Evolutionary conservation across 306 rosid species (phyloP).

Genomic region (Cotoneaster glaucophyllus): DNA sequence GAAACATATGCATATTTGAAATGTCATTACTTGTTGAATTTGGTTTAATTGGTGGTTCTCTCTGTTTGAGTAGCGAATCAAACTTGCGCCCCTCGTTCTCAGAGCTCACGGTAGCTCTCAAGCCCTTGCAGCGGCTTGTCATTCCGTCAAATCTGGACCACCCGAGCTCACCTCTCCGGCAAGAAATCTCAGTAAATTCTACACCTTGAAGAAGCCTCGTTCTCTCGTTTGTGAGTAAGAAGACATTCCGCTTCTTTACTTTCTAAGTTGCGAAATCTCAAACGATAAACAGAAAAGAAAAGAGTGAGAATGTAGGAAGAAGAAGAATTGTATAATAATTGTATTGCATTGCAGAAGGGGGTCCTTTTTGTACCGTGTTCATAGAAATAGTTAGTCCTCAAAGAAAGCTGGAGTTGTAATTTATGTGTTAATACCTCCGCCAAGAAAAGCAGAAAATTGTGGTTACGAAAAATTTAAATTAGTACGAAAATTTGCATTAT

Average conservation of each 20-base stretch:
- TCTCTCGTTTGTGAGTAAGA: constrained; percentile 54
- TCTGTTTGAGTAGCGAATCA: constrained; percentile 55
- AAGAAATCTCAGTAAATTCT: constrained; percentile 81
- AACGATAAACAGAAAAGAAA: not conserved
- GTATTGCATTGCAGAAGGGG: constrained; percentile 26
- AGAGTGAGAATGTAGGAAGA: constrained; percentile 11
- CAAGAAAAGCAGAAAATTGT: not conserved
- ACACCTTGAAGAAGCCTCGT: constrained; percentile 45
- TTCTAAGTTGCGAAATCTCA: not conserved
- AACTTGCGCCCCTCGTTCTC: constrained; percentile 89
- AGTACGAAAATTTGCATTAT: not conserved
- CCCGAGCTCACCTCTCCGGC: constrained; percentile 48
- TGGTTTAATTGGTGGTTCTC: not conserved
- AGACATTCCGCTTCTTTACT: constrained; percentile 19
- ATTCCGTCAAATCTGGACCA: constrained; percentile 63
- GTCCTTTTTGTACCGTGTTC: constrained; percentile 42
- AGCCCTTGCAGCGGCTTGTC: constrained; percentile 75
- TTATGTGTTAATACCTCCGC: constrained; percentile 2
- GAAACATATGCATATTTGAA: not conserved
- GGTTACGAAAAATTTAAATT: not conserved
- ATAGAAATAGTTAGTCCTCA: constrained; percentile 5
- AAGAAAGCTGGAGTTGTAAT: not conserved
- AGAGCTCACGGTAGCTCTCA: constrained; percentile 68
- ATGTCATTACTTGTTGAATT: not conserved
- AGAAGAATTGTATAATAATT: constrained; percentile 14